phyloP scores from a whole-genome alignment of 2,329 filamentous ascomycete genomes.

The Xylaria sp. region DNA sequence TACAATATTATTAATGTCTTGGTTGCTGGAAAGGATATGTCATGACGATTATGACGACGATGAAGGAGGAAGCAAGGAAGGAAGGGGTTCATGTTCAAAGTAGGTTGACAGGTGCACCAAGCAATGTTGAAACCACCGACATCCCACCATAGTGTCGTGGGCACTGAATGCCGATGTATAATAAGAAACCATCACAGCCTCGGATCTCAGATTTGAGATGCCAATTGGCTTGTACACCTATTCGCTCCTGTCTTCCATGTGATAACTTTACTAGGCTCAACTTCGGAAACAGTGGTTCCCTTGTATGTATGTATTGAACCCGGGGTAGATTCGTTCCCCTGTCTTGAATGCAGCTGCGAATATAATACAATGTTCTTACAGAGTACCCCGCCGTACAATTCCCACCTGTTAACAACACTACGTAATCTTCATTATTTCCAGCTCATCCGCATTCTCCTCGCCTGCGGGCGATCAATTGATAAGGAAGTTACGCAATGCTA shows the following conservation, averaged over 20 bases:
- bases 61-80: constrained; percentile 1
- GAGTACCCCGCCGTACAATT: too few relatives aligned
- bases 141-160: constrained; percentile 11
- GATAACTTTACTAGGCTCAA: not conserved
- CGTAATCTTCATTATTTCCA: not conserved
- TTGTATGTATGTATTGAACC: not conserved
- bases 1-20: constrained; percentile 34
- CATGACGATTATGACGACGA: constrained; percentile 24
- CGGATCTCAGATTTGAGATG: constrained; percentile 11
- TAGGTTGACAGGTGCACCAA: constrained; percentile 25
- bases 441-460: not conserved
- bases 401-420: too few relatives aligned
- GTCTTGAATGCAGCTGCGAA: not conserved
- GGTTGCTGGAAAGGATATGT: constrained; percentile 12
- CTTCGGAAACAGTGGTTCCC: not conserved
- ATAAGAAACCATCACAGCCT: constrained; percentile 23
- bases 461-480: constrained; percentile 11
- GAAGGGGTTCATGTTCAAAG: constrained; percentile 18
- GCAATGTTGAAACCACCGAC: constrained; percentile 17
- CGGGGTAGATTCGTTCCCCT: not conserved
- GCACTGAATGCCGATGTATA: constrained; percentile 30
- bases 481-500: constrained; percentile 44
- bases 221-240: constrained; percentile 30
- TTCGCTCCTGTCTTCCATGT: not conserved
- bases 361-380: not conserved